phyloP scores from a whole-genome alignment of 2,329 filamentous ascomycete species.

The Drechslerella coelobrocha region DNA sequence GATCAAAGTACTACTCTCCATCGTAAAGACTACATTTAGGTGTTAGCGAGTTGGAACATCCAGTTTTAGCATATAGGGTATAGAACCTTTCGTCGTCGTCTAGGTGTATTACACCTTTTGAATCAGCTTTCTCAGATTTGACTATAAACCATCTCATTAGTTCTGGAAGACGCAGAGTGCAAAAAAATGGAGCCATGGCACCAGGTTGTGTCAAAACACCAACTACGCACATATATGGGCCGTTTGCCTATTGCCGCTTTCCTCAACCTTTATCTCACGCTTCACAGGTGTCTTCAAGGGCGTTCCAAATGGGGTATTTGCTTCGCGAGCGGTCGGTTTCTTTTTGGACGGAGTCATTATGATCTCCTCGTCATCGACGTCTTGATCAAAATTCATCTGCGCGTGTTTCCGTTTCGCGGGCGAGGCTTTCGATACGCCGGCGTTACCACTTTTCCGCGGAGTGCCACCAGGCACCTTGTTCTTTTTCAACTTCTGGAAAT shows the following conservation, averaged over 20 bases:
- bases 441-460: slow-evolving; percentile 17
- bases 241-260: slow-evolving; percentile 3
- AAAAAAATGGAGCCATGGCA: too few species aligned
- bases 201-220: too few species aligned
- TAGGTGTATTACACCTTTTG: slow-evolving; percentile 45
- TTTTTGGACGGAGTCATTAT: slow-evolving; percentile 36
- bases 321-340: neutral
- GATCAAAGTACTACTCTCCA: slow-evolving; percentile 32
- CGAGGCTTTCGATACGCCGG: slow-evolving; percentile 9
- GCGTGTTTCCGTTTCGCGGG: slow-evolving; percentile 30
- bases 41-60: neutral
- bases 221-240: slow-evolving; percentile 21
- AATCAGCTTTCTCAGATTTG: slow-evolving; percentile 45
- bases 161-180: too few species aligned
- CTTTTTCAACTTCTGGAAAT: slow-evolving; percentile 53
- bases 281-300: slow-evolving; percentile 6
- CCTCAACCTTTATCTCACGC: slow-evolving; percentile 11
- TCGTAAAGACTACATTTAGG: slow-evolving; percentile 26
- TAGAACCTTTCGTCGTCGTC: slow-evolving; percentile 52
- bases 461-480: slow-evolving; percentile 22
- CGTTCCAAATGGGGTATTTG: neutral
- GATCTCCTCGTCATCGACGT: slow-evolving; percentile 34
- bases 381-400: slow-evolving; percentile 19
- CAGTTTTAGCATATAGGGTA: neutral
- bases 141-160: slow-evolving; percentile 9